Base-by-base conservation (phyloP, 345 rosid genomes). In the Bruguiera sexangula region DNA sequence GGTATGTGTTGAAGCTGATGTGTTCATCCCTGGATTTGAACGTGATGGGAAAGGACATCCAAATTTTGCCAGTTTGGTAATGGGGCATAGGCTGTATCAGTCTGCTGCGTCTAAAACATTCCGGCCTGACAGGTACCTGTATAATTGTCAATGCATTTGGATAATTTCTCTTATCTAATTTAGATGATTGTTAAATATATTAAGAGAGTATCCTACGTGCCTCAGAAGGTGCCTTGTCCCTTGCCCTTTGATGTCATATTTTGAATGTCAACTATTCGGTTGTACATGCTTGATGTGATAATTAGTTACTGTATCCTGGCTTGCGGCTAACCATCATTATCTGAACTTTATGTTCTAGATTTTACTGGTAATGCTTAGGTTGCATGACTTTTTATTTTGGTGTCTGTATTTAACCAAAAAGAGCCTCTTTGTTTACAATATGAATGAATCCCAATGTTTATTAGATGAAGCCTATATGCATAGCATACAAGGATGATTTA, bases 31-130 rank as follows among this genome's bases (percentile, higher is more conserved):
- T 3, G 98, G 96, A 10, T 93, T 89, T 30, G 96, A 95, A 50
- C 83, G 75, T n/a, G 97, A 94, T 72, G 97, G 97, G 21, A 91
- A 91, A 80, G 98, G 97, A 64, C 96, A 84, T 81, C 93, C 97
- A 65, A 91, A 85, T 84, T 91, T 91, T 22, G 97, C 92, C 62
- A 88, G 92, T 82, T 83, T 91, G 78, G 97, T 95, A 52, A 91
- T 91, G 88, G 99, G 99, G 51, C 97, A 91, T 70, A 75, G 97
- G 82, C 88, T 95, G 57, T 91, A 95, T 82, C 97, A 88, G 77
- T 87, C 91, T 48, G 92, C 99, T 55, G 81, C 92, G 24, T 81
- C 83, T 16, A 91, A 90, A 82, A 88, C 96, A 20, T 91, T 83
- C 79, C 83, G 92, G 80, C 99, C 93, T 27, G 86, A 89, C 85